A percentile compares a stretch with the other conserved stretches of the same genome.
These are phyloP conservation scores for Brettanomyces sp. DNA, from an alignment of 805 yeast genomes.

Conservation along the genomic window DNA sequence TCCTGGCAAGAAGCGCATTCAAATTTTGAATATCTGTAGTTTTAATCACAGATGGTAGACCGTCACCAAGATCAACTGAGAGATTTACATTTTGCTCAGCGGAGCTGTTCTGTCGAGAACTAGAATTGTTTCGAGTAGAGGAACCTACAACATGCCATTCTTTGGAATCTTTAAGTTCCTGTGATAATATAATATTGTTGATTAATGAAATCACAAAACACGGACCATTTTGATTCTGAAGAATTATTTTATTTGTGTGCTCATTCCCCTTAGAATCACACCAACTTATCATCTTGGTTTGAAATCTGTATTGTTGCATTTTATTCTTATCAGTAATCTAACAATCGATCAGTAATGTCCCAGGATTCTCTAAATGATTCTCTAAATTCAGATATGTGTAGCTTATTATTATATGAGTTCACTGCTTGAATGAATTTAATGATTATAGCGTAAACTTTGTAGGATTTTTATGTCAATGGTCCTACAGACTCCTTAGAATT, in stretches of 20 bases:
- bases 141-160: neutral
- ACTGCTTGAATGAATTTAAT: too few relatives aligned
- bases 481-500: too few relatives aligned
- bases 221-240: constrained; percentile 81
- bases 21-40: neutral
- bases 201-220: constrained; percentile 76
- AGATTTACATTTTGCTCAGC: neutral
- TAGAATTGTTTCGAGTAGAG: neutral
- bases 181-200: constrained; percentile 54
- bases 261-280: constrained; percentile 13
- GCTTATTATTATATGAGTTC: too few relatives aligned
- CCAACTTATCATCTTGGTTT: constrained; percentile 22
- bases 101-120: too few relatives aligned
- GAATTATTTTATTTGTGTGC: constrained; percentile 44
- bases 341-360: too few relatives aligned
- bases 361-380: too few relatives aligned
- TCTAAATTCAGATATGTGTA: too few relatives aligned
- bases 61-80: too few relatives aligned
- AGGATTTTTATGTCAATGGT: too few relatives aligned
- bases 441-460: too few relatives aligned
- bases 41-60: constrained; percentile 9
- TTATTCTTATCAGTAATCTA: too few relatives aligned
- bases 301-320: constrained; percentile 8
- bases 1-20: constrained; percentile 6
- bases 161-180: constrained; percentile 21